phyloP scores from a whole-genome alignment of 2,329 filamentous ascomycete species.

The Calcarisporium arbuscula region DNA sequence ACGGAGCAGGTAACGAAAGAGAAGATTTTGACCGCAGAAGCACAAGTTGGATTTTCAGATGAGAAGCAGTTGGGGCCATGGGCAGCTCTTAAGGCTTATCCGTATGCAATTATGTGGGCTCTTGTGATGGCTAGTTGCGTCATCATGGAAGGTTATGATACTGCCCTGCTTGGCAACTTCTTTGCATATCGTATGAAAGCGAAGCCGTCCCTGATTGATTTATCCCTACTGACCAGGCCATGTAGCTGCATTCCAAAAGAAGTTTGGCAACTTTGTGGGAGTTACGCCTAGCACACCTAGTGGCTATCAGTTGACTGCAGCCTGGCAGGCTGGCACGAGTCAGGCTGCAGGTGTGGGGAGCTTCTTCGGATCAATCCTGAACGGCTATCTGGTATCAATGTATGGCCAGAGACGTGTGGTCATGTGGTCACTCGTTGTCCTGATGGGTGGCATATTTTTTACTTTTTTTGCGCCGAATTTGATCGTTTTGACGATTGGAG shows the following conservation, averaged over 20 bases:
- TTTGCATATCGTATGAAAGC: slow-evolving; percentile 32
- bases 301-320: slow-evolving; percentile 32
- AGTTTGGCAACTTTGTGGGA: too few relatives aligned
- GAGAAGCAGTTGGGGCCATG: too few relatives aligned
- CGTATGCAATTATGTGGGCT: slow-evolving; percentile 31
- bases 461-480: slow-evolving; percentile 37
- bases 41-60: too few relatives aligned
- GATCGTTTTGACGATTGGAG: slow-evolving; percentile 31
- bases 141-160: slow-evolving; percentile 37
- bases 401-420: slow-evolving; percentile 29
- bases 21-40: too few relatives aligned
- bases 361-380: slow-evolving; percentile 41
- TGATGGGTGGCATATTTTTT: slow-evolving; percentile 38
- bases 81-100: too few relatives aligned
- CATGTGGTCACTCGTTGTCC: slow-evolving; percentile 8
- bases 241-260: too few relatives aligned
- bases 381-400: slow-evolving; percentile 40
- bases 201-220: too few relatives aligned
- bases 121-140: slow-evolving; percentile 28
- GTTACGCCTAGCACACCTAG: too few relatives aligned
- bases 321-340: slow-evolving; percentile 44
- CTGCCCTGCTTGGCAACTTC: slow-evolving; percentile 28
- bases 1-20: too few relatives aligned
- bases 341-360: slow-evolving; percentile 38
- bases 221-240: too few relatives aligned